A percentile compares a stretch with the other conserved stretches of the same genome.
Conservation (phyloP, 2,329 filamentous ascomycete species). For the Fusarium sp. region DNA sequence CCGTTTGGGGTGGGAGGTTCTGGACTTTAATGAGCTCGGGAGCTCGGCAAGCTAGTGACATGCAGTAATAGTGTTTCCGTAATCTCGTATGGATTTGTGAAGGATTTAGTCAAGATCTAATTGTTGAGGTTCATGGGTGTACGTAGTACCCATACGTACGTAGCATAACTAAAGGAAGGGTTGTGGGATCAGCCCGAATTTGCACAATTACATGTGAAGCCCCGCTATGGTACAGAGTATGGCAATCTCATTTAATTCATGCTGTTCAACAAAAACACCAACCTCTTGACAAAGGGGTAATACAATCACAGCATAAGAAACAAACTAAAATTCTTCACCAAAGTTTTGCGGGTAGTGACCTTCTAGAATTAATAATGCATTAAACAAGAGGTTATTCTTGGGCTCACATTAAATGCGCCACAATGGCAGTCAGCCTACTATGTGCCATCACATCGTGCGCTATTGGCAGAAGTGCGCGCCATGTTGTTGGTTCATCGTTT, state of each 20-base stretch:
- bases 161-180: background rate
- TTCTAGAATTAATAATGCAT: background rate
- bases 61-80: background rate
- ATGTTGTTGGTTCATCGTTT: background rate
- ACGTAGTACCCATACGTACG: background rate
- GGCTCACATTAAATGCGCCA: too few relatives aligned
- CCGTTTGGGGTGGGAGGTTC: constrained; percentile 1
- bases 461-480: background rate
- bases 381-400: too few relatives aligned
- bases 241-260: constrained; percentile 9
- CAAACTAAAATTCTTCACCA: background rate
- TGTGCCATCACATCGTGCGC: background rate
- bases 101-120: background rate
- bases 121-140: background rate
- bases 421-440: too few relatives aligned
- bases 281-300: background rate
- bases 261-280: constrained; percentile 9
- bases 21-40: constrained; percentile 13
- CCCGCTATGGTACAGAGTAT: background rate
- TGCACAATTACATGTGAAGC: constrained; percentile 11
- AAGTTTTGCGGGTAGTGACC: background rate
- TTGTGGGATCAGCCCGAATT: background rate
- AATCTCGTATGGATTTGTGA: background rate
- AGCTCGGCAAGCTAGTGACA: background rate
- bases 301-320: background rate